Percentiles rank a stretch among this genome's conserved stretches.
phyloP scores from a whole-genome alignment of 371 early-diverging fungal species.

The Phascolomyces articulosus region DNA sequence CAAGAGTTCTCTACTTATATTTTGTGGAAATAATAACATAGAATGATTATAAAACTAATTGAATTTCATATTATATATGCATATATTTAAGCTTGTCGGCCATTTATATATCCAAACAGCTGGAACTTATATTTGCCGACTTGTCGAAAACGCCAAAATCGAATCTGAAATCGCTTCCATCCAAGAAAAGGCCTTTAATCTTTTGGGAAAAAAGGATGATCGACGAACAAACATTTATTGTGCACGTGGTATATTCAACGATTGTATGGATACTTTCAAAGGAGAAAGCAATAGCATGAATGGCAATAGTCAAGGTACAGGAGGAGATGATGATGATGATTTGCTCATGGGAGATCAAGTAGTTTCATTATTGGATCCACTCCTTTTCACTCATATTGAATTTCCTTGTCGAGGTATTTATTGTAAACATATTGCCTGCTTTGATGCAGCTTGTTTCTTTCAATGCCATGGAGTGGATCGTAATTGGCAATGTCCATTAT shows the following conservation, averaged over 20 bases:
- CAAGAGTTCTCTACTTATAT: too few species aligned
- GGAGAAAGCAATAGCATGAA: not conserved
- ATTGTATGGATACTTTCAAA: conserved; percentile 1
- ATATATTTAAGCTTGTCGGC: conserved; percentile 3
- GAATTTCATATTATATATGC: too few species aligned
- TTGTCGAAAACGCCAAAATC: not conserved
- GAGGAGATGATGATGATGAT: conserved; percentile 23
- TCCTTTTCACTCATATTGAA: conserved; percentile 30
- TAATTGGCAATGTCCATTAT: conserved; percentile 23
- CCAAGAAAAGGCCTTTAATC: not conserved
- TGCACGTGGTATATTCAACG: not conserved
- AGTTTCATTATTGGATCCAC: conserved; percentile 39
- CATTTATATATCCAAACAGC: not conserved
- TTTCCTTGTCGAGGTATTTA: conserved; percentile 44
- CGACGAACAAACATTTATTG: not conserved
- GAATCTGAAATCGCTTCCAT: not conserved
- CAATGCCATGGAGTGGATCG: conserved; percentile 5
- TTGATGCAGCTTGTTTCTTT: conserved; percentile 32
- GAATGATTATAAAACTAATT: too few species aligned
- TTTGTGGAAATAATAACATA: too few species aligned
- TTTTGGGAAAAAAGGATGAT: not conserved
- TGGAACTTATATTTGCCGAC: not conserved
- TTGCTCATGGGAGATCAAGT: conserved; percentile 33
- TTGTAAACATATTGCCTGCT: conserved; percentile 42
- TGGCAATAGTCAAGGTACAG: not conserved